Evolutionary conservation across 2,329 filamentous ascomycete species (phyloP).

Genomic region (Penicillium capsulatum): DNA sequence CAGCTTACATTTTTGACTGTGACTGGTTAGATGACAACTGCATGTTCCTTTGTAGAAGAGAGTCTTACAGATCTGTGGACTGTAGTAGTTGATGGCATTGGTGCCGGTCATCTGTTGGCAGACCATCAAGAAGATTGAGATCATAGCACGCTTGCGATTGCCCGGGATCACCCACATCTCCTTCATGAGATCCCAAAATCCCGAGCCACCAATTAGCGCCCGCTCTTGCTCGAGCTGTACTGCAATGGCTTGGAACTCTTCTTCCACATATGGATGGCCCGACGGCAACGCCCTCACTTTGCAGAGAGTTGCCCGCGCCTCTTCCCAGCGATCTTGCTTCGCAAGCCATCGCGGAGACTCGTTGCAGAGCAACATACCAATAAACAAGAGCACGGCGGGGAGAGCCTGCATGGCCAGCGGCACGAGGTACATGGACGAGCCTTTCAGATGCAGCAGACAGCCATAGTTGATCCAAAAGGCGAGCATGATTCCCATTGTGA

Average conservation of each 20-base stretch:
- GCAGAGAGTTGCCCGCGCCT: slow-evolving; percentile 50
- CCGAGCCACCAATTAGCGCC: slow-evolving; percentile 51
- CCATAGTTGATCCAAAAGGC: slow-evolving; percentile 55
- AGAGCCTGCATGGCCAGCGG: slow-evolving; percentile 62
- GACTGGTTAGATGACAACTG: slow-evolving; percentile 6
- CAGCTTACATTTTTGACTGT: slow-evolving; percentile 21
- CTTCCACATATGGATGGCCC: slow-evolving; percentile 53
- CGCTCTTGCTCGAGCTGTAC: slow-evolving; percentile 61
- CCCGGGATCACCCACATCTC: slow-evolving; percentile 60
- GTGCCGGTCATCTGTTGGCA: slow-evolving; percentile 53
- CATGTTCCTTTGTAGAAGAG: neutral
- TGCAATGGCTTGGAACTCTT: slow-evolving; percentile 59
- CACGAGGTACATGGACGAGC: slow-evolving; percentile 54
- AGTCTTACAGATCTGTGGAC: slow-evolving; percentile 61
- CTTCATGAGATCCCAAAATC: slow-evolving; percentile 55
- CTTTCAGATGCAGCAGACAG: slow-evolving; percentile 45
- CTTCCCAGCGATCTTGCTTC: slow-evolving; percentile 57
- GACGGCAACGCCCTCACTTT: slow-evolving; percentile 53
- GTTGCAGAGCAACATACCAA: slow-evolving; percentile 50
- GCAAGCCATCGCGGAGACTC: slow-evolving; percentile 62
- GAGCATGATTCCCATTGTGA: slow-evolving; percentile 45
- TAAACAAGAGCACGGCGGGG: slow-evolving; percentile 54
- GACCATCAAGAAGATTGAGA: slow-evolving; percentile 53
- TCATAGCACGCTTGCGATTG: slow-evolving; percentile 52
- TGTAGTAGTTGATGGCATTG: slow-evolving; percentile 64